Base-by-base conservation (phyloP, 2,329 filamentous ascomycete genomes). In the Pseudogymnoascus sp. region DNA sequence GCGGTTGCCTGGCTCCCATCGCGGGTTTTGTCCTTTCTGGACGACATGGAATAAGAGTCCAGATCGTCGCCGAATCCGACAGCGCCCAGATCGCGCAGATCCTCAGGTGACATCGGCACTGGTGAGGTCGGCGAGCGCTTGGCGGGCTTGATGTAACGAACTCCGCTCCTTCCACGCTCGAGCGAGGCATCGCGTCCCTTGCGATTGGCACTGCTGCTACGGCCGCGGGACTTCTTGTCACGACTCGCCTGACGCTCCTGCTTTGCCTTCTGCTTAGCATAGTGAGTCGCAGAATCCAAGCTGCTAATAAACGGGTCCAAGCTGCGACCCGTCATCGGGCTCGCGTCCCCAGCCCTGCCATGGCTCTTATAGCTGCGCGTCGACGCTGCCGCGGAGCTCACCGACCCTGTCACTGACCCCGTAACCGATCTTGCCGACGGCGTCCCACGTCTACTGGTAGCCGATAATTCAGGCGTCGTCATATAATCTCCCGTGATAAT, bases 71-170 rank as follows among this genome's bases (percentile, higher is more conserved):
- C 70, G 63, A 64, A 74, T 69, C 68, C 65, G 47, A 64, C 58
- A 33, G 69, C 66, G 64, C 80, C 82, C 58, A 88, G 73, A 66
- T 82, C 86, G 69, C 85, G 83, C 63, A 90, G 72, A 68, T 97
- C 91, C 68, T 96, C 90, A 0, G 91, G 91, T 2, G 92, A 96
- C 92, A 97, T 97, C 2, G 92, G 91, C 1, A 96, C 82, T 0
- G 93, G 93, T 0, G 93, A 97, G 1, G 91, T 95, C 0, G 93
- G 93, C 1, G 93, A 97, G 20, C 89, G 82, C 74, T 96, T 96
- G 11, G 86, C 83, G 15, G 88, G 84, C 69, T 85, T 88, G 64
- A 88, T 91, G 65, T 86, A 87, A 20, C 87, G 82, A 47, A 82
- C 80, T 11, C 81, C 77, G 22, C 80, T 81, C 64, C 89, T 82